Conservation (phyloP, 179 eudicot genomes). For the Silene vulgaris region DNA sequence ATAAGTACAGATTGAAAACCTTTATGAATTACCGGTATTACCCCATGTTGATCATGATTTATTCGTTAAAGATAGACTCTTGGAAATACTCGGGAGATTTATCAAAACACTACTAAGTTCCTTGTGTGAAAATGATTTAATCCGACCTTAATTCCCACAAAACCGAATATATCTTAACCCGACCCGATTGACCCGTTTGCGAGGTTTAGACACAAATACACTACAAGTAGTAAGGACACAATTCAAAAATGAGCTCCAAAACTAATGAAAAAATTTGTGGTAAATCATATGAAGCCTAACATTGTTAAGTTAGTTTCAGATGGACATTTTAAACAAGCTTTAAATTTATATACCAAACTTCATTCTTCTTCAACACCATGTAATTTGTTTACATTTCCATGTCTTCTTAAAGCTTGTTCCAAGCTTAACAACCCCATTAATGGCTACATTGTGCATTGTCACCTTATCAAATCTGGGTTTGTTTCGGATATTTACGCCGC, state of each 20-base stretch:
- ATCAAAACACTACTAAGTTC: too few species aligned
- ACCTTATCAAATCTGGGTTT: constrained; percentile 56
- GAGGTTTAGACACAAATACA: too few species aligned
- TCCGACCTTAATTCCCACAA: too few species aligned
- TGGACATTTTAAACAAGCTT: constrained; percentile 54
- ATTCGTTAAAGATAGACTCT: too few species aligned
- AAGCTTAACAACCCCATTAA: constrained; percentile 32
- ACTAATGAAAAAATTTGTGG: background rate
- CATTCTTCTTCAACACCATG: constrained; percentile 41
- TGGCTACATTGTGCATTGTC: constrained; percentile 64
- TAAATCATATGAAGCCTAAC: constrained; percentile 20
- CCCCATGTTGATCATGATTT: too few species aligned
- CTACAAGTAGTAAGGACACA: background rate
- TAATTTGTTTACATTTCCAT: constrained; percentile 51
- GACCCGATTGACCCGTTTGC: background rate
- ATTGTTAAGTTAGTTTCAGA: constrained; percentile 37
- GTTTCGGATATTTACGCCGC: constrained; percentile 37
- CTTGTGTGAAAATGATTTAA: too few species aligned
- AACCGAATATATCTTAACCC: background rate
- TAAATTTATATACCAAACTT: constrained; percentile 41
- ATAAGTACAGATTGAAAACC: too few species aligned
- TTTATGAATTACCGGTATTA: too few species aligned
- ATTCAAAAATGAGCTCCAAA: constrained; percentile 1
- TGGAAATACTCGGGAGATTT: too few species aligned
- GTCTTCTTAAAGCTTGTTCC: constrained; percentile 62